phyloP scores from a whole-genome alignment of 306 rosid genomes.

The Alnus rubra region DNA sequence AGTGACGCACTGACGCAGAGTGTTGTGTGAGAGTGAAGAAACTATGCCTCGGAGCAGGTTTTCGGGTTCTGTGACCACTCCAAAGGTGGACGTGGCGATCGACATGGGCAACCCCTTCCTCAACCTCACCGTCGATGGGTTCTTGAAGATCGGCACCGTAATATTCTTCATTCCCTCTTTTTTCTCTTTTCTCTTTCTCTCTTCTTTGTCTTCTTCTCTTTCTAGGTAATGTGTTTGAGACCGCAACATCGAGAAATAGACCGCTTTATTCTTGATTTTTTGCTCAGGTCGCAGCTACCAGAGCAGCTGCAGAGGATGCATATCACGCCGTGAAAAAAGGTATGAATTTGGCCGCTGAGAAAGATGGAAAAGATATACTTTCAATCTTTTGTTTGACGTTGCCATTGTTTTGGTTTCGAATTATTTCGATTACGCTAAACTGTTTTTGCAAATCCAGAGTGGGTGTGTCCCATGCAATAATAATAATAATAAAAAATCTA shows the following conservation, averaged over 20 bases:
- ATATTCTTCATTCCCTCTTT: neutral
- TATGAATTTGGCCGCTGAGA: conserved; percentile 1
- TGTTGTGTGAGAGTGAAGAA: neutral
- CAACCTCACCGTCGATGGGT: conserved; percentile 81
- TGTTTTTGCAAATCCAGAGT: too few species aligned
- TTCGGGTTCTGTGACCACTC: conserved; percentile 46
- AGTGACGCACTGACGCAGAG: neutral
- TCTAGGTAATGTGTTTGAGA: neutral
- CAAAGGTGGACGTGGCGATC: conserved; percentile 60
- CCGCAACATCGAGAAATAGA: neutral
- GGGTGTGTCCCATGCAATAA: neutral
- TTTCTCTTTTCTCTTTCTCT: too few species aligned
- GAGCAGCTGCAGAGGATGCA: conserved; percentile 74
- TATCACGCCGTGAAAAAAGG: conserved; percentile 53
- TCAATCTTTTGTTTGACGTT: neutral
- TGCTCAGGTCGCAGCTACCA: conserved; percentile 77
- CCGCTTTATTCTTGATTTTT: neutral
- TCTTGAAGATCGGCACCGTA: conserved; percentile 90
- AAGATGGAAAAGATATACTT: neutral
- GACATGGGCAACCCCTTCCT: conserved; percentile 82
- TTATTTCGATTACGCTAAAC: neutral
- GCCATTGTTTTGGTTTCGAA: neutral
- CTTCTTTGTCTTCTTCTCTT: neutral
- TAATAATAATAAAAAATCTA: neutral
- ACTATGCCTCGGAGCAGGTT: conserved; percentile 54